Conservation (phyloP, 306 rosid genomes). For the Malus orientalis region DNA sequence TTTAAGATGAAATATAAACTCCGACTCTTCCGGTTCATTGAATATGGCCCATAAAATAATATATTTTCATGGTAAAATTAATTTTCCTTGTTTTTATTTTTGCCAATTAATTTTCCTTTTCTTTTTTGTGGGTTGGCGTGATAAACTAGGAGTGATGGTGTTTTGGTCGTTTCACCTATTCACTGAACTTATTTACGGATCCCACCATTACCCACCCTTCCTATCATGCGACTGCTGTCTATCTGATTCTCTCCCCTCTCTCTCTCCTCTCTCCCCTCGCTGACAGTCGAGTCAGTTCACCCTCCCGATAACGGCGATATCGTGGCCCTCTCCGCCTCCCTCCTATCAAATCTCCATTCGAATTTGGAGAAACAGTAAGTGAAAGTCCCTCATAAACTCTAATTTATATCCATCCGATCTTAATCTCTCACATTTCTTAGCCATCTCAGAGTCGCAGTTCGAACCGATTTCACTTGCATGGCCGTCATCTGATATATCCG, state of each 20-base stretch:
- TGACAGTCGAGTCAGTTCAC: conserved; percentile 19
- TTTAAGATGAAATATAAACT: no score
- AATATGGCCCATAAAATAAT: no score
- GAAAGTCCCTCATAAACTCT: conserved; percentile 34
- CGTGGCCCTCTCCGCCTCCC: conserved; percentile 28
- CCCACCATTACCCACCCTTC: conserved; percentile 26
- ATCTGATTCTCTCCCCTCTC: not conserved
- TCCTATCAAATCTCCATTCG: conserved; percentile 14
- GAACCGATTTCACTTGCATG: conserved; percentile 16
- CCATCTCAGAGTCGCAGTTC: not conserved
- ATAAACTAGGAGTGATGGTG: not conserved
- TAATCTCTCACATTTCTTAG: not conserved
- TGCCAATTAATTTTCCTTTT: not conserved
- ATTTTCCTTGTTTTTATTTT: not conserved
- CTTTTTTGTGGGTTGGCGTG: not conserved
- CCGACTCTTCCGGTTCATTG: no score
- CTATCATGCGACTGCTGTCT: not conserved
- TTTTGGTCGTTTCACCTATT: not conserved
- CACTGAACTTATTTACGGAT: conserved; percentile 29
- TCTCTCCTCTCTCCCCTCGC: not conserved
- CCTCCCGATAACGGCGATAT: conserved; percentile 27
- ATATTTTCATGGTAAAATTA: not conserved
- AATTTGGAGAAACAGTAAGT: not conserved
- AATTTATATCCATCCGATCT: conserved; percentile 14
- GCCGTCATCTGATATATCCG: conserved; percentile 23